These are phyloP conservation scores for Yamadazyma sp. DNA, from an alignment of 1,139 yeast species.

Conservation along the genomic window DNA sequence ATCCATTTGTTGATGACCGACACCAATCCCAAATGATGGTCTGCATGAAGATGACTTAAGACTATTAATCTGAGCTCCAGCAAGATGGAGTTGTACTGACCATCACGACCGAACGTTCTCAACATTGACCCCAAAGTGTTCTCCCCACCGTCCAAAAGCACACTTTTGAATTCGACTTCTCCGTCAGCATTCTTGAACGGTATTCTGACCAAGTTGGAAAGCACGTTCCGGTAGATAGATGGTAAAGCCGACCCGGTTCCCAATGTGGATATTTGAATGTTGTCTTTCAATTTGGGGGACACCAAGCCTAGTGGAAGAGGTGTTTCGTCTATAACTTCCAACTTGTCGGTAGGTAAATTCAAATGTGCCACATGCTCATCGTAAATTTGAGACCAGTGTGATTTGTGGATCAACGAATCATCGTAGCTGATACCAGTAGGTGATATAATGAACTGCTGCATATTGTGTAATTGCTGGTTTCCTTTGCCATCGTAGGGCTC, in stretches of 20 bases:
- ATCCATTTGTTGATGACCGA: conserved; percentile 74
- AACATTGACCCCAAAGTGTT: conserved; percentile 75
- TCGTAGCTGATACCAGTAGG: conserved; percentile 22
- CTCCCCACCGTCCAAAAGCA: conserved; percentile 90
- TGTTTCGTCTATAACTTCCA: conserved; percentile 17
- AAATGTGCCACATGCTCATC: conserved; percentile 41
- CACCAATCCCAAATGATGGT: conserved; percentile 86
- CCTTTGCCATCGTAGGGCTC: conserved; percentile 16
- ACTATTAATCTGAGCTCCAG: conserved; percentile 64
- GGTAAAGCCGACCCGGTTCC: conserved; percentile 98
- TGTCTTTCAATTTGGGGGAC: conserved; percentile 35
- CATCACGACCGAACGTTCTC: conserved; percentile 57
- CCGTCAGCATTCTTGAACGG: conserved; percentile 46
- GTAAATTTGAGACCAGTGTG: conserved; percentile 44
- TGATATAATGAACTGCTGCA: conserved; percentile 32
- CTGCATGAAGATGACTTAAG: conserved; percentile 93
- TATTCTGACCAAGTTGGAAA: conserved; percentile 70
- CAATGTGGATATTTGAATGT: conserved; percentile 71
- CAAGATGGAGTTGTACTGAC: conserved; percentile 37
- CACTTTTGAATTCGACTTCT: conserved; percentile 34
- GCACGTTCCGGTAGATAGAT: conserved; percentile 78
- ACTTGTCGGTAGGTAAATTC: conserved; percentile 16
- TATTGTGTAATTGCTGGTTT: conserved; percentile 26
- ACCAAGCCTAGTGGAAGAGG: conserved; percentile 21
- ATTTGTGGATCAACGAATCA: conserved; percentile 19